Evolutionary conservation across 1,284 basidiomycete genomes (phyloP).

Genomic region (Rhodotorula sp.): DNA sequence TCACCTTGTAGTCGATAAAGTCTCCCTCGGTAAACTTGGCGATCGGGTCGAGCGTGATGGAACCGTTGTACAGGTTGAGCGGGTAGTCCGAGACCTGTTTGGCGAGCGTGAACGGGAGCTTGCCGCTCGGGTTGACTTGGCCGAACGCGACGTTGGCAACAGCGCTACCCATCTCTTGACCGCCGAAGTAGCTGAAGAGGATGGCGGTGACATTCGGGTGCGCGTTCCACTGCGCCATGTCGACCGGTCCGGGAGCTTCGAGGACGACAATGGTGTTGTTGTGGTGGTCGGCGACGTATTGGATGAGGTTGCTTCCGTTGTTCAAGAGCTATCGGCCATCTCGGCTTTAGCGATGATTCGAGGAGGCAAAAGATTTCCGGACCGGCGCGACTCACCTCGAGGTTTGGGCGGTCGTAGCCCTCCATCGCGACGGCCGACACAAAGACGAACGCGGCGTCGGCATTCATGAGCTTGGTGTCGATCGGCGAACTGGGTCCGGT

Average conservation of each 20-base stretch:
- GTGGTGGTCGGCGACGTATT: conserved; percentile 47
- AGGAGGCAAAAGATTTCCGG: background rate
- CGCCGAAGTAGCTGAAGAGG: conserved; percentile 44
- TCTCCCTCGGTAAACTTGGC: conserved; percentile 54
- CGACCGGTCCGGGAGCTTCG: conserved; percentile 45
- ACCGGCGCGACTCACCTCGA: conserved; percentile 11
- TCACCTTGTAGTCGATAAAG: conserved; percentile 54
- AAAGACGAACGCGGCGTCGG: conserved; percentile 33
- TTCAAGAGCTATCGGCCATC: conserved; percentile 12
- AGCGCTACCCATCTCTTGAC: conserved; percentile 45
- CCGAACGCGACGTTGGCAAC: conserved; percentile 46
- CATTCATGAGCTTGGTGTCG: conserved; percentile 38
- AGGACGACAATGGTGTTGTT: conserved; percentile 79
- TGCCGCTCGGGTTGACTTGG: conserved; percentile 55
- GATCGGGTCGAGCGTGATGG: background rate
- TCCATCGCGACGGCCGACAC: conserved; percentile 19
- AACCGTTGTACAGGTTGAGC: conserved; percentile 29
- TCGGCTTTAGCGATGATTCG: background rate
- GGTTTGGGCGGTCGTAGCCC: conserved; percentile 33
- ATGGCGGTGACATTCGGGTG: conserved; percentile 45
- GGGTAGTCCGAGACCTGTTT: conserved; percentile 63
- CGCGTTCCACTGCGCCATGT: conserved; percentile 36
- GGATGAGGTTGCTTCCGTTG: conserved; percentile 44
- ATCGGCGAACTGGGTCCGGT: conserved; percentile 10
- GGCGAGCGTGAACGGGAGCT: conserved; percentile 58